Evolutionary conservation across 495 filamentous ascomycete species (phyloP).

Genomic region (Cercophora newfieldiana): DNA sequence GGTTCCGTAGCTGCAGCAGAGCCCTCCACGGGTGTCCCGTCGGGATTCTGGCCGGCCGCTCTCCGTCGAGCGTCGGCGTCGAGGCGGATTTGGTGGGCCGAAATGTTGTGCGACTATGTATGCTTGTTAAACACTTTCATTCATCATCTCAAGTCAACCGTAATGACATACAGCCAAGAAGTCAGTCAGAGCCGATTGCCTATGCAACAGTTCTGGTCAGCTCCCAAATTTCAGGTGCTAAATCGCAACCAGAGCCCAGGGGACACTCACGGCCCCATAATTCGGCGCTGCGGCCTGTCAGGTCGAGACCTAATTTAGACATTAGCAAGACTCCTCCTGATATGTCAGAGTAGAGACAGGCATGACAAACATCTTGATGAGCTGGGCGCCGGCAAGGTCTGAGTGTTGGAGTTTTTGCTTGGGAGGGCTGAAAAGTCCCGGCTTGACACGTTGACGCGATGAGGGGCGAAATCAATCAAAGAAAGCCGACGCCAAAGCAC

Average conservation of each 20-base stretch:
- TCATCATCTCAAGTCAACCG: constrained; percentile 27
- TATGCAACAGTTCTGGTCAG: constrained; percentile 9
- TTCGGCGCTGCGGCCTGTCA: constrained; percentile 22
- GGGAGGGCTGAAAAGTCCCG: background rate
- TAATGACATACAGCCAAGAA: constrained; percentile 62
- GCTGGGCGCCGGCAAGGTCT: background rate
- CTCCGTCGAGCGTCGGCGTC: constrained; percentile 57
- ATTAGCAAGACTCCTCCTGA: background rate
- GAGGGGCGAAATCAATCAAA: constrained; percentile 35
- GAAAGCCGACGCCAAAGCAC: constrained; percentile 32
- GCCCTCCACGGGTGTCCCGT: constrained; percentile 1
- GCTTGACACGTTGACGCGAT: constrained; percentile 28
- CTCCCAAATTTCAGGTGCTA: background rate
- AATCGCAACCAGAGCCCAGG: background rate
- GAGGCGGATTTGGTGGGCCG: constrained; percentile 71
- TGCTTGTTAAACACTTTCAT: background rate
- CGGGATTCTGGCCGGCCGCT: constrained; percentile 39
- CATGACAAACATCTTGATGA: constrained; percentile 1
- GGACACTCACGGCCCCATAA: constrained; percentile 38
- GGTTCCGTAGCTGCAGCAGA: constrained; percentile 17
- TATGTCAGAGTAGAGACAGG: background rate
- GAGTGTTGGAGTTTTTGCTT: background rate
- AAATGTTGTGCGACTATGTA: constrained; percentile 80
- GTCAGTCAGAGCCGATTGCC: constrained; percentile 75
- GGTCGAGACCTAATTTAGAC: constrained; percentile 20